Evolutionary conservation across 192 early-diverging fungal genomes (phyloP).

Genomic region (Dispira parvispora): DNA sequence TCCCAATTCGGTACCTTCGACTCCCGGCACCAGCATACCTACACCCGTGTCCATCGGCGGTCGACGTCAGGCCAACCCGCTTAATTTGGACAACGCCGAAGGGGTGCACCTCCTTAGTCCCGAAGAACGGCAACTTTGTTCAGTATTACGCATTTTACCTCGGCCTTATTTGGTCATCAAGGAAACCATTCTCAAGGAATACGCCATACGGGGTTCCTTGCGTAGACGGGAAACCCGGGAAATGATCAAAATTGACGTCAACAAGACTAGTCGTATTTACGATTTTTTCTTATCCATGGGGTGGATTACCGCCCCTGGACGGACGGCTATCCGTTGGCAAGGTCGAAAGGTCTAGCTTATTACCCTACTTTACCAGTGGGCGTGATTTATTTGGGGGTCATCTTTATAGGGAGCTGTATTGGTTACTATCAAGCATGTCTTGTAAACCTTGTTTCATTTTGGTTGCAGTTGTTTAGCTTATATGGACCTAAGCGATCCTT

Average conservation of each 20-base stretch:
- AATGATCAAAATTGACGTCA: conserved; percentile 84
- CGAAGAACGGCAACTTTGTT: conserved; percentile 68
- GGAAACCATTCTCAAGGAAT: conserved; percentile 73
- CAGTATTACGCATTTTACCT: conserved; percentile 67
- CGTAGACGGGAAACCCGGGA: conserved; percentile 60
- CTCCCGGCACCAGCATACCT: conserved; percentile 4
- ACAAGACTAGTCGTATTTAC: conserved; percentile 72
- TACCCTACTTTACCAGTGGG: too few relatives aligned
- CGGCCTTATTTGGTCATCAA: conserved; percentile 85
- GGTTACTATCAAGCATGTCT: too few relatives aligned
- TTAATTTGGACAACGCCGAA: conserved; percentile 69
- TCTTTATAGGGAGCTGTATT: too few relatives aligned
- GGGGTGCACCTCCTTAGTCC: conserved; percentile 70
- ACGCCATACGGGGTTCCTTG: conserved; percentile 52
- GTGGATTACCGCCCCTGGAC: conserved; percentile 56
- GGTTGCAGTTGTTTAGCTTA: too few relatives aligned
- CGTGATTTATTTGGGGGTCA: too few relatives aligned
- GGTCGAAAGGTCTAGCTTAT: not conserved
- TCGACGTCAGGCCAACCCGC: conserved; percentile 31
- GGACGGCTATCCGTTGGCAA: conserved; percentile 9
- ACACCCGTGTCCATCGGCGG: conserved; percentile 1
- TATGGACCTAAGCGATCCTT: too few relatives aligned
- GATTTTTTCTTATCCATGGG: conserved; percentile 88
- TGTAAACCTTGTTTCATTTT: too few relatives aligned
- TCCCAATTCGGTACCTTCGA: conserved; percentile 10